These are phyloP conservation scores for Madurella mycetomatis DNA, from an alignment of 2,329 filamentous ascomycete species.

Conservation along the genomic window DNA sequence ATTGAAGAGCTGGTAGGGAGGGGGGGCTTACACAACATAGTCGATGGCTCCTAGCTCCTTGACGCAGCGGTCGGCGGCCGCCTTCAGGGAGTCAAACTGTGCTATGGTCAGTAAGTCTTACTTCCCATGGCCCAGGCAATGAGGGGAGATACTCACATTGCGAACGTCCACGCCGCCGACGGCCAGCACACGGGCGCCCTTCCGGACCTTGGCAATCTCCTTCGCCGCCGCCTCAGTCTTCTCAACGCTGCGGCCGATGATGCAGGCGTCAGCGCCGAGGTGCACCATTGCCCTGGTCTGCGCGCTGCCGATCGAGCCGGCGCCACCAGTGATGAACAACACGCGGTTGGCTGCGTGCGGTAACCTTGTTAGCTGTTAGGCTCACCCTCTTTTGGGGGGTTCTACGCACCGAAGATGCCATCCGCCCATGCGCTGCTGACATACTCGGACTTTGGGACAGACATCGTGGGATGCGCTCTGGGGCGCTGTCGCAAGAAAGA, in stretches of 20 bases:
- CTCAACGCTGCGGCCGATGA: constrained; percentile 81
- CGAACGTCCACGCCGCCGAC: constrained; percentile 79
- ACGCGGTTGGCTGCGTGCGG: constrained; percentile 68
- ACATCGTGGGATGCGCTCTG: constrained; percentile 44
- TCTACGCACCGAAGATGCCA: constrained; percentile 70
- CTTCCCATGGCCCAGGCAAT: background rate
- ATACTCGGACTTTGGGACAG: constrained; percentile 67
- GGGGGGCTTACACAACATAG: constrained; percentile 72
- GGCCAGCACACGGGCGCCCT: constrained; percentile 79
- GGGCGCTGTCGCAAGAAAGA: too few species aligned
- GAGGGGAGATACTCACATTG: constrained; percentile 43
- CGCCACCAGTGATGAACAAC: constrained; percentile 91
- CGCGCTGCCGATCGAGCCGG: constrained; percentile 88
- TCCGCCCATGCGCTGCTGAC: constrained; percentile 81
- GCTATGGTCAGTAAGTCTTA: background rate
- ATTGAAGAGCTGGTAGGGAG: background rate
- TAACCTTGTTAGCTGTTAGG: background rate
- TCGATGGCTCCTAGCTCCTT: constrained; percentile 84
- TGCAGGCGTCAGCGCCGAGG: constrained; percentile 88
- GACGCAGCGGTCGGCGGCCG: constrained; percentile 73
- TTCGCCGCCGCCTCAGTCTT: constrained; percentile 80
- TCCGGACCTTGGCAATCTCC: constrained; percentile 74
- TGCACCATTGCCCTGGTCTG: constrained; percentile 89
- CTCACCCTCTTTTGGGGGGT: background rate
- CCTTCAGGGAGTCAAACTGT: constrained; percentile 59